Base-by-base conservation (phyloP, 1,284 basidiomycete genomes). In the Flammula alnicola region DNA sequence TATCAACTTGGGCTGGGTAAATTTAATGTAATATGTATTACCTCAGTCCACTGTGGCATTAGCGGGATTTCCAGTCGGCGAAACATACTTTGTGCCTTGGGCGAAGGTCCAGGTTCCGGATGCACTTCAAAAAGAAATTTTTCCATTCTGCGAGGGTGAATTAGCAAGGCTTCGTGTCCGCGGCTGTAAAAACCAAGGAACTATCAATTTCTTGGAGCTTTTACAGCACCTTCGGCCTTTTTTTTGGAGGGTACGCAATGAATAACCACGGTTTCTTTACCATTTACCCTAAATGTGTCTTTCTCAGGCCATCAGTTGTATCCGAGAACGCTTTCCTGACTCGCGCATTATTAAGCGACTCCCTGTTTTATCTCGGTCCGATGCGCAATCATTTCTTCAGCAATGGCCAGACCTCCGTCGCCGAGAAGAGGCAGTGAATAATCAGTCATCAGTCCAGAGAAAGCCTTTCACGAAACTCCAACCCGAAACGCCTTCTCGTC, bases 51-150 rank as follows among this genome's bases (percentile, higher is more conserved):
- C 29, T 19, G 26, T 44, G 8, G 47, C 47, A 10, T 27, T 49
- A 3, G 47, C 47, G 35, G 47, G 47, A 16, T 49, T 49, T 30
- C 33, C 39, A n/a, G 47, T 49, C 25, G 40, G 47, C 11, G 47
- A 49, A 35, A 44, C 22, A 7, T 49, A 49, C 35, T 29, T 14
- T 43, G 40, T 44, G n/a, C 47, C 47, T 11, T 49, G 47, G 47
- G 31, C 47, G 8, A 14, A 23, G 12, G 31, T 49, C 14, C n/a
- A n/a, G 11, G 47, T 49, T 20, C 47, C 47, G 0, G 40, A 49
- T 25, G 31, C 11, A 19, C 47, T 49, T n/a, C 39, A 49, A 29
- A 31, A 27, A n/a, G 27, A 25, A 20, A 14, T 49, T 23, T 49
- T 43, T 27, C 47, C 47, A 9, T 49, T 49, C 33, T 33, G 20